Evolutionary conservation across 768 basidiomycete species (phyloP), one percentile per base, ranked within the genome.

Genomic region (Leccinellum rugosiceps): DNA sequence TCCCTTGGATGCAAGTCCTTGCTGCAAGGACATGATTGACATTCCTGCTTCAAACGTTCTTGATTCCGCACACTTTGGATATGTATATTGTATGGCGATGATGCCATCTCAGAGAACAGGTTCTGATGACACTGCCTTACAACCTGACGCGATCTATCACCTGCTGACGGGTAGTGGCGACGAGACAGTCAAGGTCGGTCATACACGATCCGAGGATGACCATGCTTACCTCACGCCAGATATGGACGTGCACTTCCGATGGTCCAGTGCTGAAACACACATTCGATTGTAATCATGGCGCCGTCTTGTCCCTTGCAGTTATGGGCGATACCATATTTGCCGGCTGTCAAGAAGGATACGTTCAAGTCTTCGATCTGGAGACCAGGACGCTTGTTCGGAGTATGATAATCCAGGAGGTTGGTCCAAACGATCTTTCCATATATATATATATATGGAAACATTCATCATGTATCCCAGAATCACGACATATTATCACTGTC

Each of bases 61-160:
- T 26, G 86, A 90, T 63, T 90, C 92, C 1, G 96, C 94, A 3
- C 96, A 98, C 72, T 95, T 86, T 68, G 96, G 96, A 9, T 98
- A 98, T 67, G 81, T 98, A 13, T 95, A 96, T 68, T 92, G 89
- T 64, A 86, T 94, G 84, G 74, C 78, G 14, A 70, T 84, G 15
- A 63, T 80, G 11, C 75, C 76, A 21, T 75, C 73, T 15, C 71
- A 68, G n/a, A 68, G 71, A 47, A 74, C 74, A 54, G 78, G 75
- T 15, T 74, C 72, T 2, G 66, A 74, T 47, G 72, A 75, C 25
- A 41, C n/a, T 7, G 34, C 54, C 25, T 54, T 64, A 7, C 59
- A 60, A 48, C 66, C 65, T 1, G 67, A 69, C 14, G 65, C 58
- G 15, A 63, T 58, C n/a, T 66, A 71, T 32, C 80, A 84, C 54